phyloP scores from a whole-genome alignment of 371 early-diverging fungal genomes.

The Syncephalastrum sp. region DNA sequence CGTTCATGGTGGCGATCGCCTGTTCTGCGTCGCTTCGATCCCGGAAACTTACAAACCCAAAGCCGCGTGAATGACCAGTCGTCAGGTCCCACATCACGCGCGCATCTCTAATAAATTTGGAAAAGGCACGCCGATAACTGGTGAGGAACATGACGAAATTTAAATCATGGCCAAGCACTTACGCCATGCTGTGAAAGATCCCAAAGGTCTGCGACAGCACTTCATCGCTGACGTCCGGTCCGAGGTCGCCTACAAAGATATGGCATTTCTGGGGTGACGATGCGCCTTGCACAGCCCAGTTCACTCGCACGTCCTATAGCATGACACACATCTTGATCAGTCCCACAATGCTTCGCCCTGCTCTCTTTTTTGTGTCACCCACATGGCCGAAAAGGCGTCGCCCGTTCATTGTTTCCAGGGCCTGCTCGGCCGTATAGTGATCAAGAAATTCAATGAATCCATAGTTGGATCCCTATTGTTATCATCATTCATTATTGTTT shows the following conservation, averaged over 20 bases:
- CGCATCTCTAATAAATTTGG: conserved; percentile 25
- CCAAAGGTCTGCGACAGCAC: conserved; percentile 66
- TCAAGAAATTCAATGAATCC: conserved; percentile 88
- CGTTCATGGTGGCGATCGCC: conserved; percentile 87
- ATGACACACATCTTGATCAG: no score
- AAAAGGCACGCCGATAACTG: no score
- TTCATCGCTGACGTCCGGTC: conserved; percentile 82
- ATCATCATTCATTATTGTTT: no score
- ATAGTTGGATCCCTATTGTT: conserved; percentile 63
- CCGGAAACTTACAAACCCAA: conserved; percentile 81
- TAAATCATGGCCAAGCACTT: conserved; percentile 22
- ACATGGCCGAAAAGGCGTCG: conserved; percentile 64
- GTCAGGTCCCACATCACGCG: conserved; percentile 75
- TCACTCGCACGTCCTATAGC: conserved; percentile 44
- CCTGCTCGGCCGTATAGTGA: conserved; percentile 69
- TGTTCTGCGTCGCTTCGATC: conserved; percentile 78
- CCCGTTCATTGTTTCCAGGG: conserved; percentile 78
- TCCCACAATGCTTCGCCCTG: no score
- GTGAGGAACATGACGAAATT: no score
- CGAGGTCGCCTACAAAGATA: conserved; percentile 83
- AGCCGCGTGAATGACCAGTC: conserved; percentile 81
- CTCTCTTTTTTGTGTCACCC: background rate
- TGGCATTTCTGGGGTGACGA: conserved; percentile 64
- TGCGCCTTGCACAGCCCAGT: conserved; percentile 45
- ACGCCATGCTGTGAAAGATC: conserved; percentile 60